Base-by-base conservation (phyloP, 495 filamentous ascomycete species). In the Penicillium cinerascens region DNA sequence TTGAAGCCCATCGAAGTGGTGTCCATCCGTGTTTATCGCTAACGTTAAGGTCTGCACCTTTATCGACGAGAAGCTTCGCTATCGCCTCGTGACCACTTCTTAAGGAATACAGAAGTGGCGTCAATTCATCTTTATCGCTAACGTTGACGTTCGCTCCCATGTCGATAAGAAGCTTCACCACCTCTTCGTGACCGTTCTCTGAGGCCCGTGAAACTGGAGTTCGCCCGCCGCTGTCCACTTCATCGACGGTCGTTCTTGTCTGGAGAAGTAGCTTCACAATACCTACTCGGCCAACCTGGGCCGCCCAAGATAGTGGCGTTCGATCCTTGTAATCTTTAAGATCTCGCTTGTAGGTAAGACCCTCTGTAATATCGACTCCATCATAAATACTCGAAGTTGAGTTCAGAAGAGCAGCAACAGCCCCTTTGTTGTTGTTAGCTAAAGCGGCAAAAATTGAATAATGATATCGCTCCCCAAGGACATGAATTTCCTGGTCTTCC, bases 381-480 rank as follows among this genome's bases (percentile, higher is more conserved):
- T 63, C 26, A 9, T 45, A 47, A 29, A 57, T 40, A 15, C 2
- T 42, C 1, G 42, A 58, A 23, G 51, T 20, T 3, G 25, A 35
- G n/a, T 43, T 51, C 26, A 77, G 33, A 37, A 80, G 47, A 13
- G 60, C 60, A 17, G 55, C 36, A 16, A 64, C 56, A 17, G 62
- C 56, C 22, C 58, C 52, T 11, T 60, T 36, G 20, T 65, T 64
- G 0, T 55, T 27, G 7, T 40, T 63, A 23, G 68, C 71, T 6
- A 74, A 26, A n/a, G 70, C 75, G 6, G 73, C 77, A 57, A 79
- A 70, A 15, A 79, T 15, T 15, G 78, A 75, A 15, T 62, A 57
- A 1, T 64, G 63, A 56, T 76, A 76, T 16, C 65, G 65, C 41
- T 68, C 75, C 3, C 57, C 55, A 49, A 60, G 52, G 15, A 67